phyloP scores from a whole-genome alignment of 805 yeast species.

The Saccharomyces jurei region DNA sequence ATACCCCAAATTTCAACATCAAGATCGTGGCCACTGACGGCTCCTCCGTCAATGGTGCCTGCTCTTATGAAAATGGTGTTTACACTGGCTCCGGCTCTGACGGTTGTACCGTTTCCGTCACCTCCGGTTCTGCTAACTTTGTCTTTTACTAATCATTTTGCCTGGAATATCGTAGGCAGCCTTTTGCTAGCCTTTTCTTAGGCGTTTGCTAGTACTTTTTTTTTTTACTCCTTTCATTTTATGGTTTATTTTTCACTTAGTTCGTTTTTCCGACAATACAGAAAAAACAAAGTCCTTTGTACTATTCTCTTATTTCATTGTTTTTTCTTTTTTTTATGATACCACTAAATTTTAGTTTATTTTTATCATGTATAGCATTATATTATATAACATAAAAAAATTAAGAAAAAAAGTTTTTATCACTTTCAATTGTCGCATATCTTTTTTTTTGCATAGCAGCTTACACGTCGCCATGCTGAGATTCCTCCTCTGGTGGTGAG shows the following conservation, averaged over 20 bases:
- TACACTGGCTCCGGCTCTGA: slow-evolving; percentile 60
- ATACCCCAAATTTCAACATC: slow-evolving; percentile 53
- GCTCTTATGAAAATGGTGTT: slow-evolving; percentile 71
- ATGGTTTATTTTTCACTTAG: neutral
- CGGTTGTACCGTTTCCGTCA: slow-evolving; percentile 72
- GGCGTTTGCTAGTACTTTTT: neutral
- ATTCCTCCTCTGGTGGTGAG: slow-evolving; percentile 57
- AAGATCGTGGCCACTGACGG: slow-evolving; percentile 69
- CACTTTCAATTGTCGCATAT: neutral
- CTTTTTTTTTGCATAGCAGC: neutral
- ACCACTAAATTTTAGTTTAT: neutral
- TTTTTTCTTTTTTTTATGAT: neutral
- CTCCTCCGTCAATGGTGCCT: slow-evolving; percentile 54
- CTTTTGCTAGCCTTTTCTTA: neutral
- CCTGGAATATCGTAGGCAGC: neutral
- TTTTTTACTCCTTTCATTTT: slow-evolving; percentile 1
- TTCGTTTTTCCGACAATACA: neutral
- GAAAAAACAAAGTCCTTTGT: neutral
- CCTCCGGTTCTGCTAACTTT: slow-evolving; percentile 52
- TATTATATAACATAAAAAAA: neutral
- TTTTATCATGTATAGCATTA: neutral
- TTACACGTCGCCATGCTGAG: slow-evolving; percentile 22
- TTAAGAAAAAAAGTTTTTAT: slow-evolving; percentile 2
- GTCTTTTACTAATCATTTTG: slow-evolving; percentile 38
- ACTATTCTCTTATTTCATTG: neutral